These are phyloP conservation scores for Fusarium agapanthi DNA, from an alignment of 2,329 filamentous ascomycete species.

Conservation along the genomic window DNA sequence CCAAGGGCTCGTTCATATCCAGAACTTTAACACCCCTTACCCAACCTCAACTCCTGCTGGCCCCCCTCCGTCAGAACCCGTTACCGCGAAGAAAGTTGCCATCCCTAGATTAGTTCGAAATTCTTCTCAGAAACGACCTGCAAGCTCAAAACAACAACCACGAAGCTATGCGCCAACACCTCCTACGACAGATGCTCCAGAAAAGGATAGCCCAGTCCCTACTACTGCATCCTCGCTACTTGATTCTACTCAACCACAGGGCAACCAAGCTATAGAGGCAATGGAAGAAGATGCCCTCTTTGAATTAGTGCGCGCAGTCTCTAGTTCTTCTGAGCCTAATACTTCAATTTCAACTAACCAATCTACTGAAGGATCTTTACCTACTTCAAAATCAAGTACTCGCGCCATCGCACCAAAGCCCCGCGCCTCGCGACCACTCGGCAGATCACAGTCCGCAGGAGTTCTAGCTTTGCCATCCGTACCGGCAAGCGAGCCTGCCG, in stretches of 20 bases:
- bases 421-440: constrained; percentile 40
- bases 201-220: constrained; percentile 46
- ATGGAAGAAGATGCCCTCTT: constrained; percentile 27
- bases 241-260: constrained; percentile 9
- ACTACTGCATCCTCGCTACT: constrained; percentile 14
- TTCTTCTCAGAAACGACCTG: constrained; percentile 32
- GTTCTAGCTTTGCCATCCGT: constrained; percentile 48
- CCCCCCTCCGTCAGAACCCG: constrained; percentile 26
- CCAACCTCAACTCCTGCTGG: constrained; percentile 34
- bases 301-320: constrained; percentile 33
- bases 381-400: constrained; percentile 21
- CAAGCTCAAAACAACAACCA: constrained; percentile 29
- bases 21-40: constrained; percentile 46
- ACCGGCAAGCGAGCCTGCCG: constrained; percentile 60
- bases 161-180: constrained; percentile 48
- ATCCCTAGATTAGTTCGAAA: constrained; percentile 14
- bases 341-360: constrained; percentile 32
- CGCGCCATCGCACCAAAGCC: constrained; percentile 21
- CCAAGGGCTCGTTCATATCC: constrained; percentile 49
- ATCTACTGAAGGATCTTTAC: constrained; percentile 20
- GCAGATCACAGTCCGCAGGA: constrained; percentile 51
- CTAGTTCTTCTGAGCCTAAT: constrained; percentile 29
- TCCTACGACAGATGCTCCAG: constrained; percentile 50
- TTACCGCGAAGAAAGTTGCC: constrained; percentile 32
- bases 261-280: not conserved